A percentile compares a stretch with the other conserved stretches of the same genome.
These are phyloP conservation scores for Populus trichocarpa DNA, from an alignment of 441 rosid species.

Conservation along the genomic window DNA sequence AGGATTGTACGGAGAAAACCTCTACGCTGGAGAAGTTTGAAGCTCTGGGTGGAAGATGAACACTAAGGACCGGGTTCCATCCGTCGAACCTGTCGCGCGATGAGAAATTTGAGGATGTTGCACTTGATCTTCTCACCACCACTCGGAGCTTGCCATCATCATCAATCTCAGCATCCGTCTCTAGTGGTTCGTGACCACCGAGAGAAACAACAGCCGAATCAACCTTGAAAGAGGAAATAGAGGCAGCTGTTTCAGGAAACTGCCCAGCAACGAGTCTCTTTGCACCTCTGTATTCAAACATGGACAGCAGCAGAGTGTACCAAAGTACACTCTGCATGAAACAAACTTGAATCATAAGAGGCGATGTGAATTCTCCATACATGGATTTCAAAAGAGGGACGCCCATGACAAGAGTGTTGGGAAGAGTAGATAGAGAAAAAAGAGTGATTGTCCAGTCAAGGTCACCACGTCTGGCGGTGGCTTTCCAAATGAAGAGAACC, in stretches of 20 bases:
- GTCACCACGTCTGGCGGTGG: slow-evolving; percentile 28
- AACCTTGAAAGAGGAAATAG: slow-evolving; percentile 68
- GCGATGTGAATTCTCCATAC: slow-evolving; percentile 46
- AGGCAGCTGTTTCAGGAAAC: slow-evolving; percentile 72
- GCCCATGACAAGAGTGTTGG: slow-evolving; percentile 58
- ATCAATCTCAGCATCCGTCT: slow-evolving; percentile 67
- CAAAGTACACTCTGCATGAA: slow-evolving; percentile 53
- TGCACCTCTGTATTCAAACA: slow-evolving; percentile 61
- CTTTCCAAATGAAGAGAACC: slow-evolving; percentile 33
- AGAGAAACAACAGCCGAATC: slow-evolving; percentile 75
- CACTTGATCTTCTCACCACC: slow-evolving; percentile 54
- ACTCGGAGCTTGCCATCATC: slow-evolving; percentile 78
- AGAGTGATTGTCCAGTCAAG: slow-evolving; percentile 54
- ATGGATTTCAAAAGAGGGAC: slow-evolving; percentile 50
- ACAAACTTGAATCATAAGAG: slow-evolving; percentile 52
- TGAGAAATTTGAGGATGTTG: slow-evolving; percentile 23
- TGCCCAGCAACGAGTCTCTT: slow-evolving; percentile 61
- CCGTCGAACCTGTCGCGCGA: slow-evolving; percentile 33
- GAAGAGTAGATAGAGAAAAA: slow-evolving; percentile 47
- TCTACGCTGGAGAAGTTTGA: slow-evolving; percentile 60
- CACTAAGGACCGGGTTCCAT: slow-evolving; percentile 27
- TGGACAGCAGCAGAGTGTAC: slow-evolving; percentile 49
- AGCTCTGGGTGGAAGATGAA: slow-evolving; percentile 43
- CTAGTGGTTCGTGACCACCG: slow-evolving; percentile 62
- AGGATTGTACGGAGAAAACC: slow-evolving; percentile 70